These are phyloP conservation scores for Fusarium sp. DNA, from an alignment of 2,329 filamentous ascomycete species.

Conservation along the genomic window DNA sequence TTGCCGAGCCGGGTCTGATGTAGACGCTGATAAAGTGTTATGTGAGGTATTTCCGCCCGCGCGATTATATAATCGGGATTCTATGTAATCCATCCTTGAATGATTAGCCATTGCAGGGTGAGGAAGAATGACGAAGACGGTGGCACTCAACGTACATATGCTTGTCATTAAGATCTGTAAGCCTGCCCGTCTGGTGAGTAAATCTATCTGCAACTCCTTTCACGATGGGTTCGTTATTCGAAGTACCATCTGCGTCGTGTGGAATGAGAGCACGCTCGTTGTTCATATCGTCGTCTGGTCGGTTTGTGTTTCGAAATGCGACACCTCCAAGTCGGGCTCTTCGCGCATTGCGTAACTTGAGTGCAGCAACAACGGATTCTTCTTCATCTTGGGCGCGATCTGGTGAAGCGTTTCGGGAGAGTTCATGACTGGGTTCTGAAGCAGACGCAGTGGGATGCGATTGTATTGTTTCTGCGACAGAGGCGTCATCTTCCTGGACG, in stretches of 20 bases:
- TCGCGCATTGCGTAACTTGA: slow-evolving; percentile 64
- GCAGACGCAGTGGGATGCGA: slow-evolving; percentile 7
- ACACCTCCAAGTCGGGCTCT: slow-evolving; percentile 64
- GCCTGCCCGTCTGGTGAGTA: slow-evolving; percentile 75
- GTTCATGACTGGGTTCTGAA: slow-evolving; percentile 3
- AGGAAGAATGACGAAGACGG: not conserved
- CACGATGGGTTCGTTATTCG: slow-evolving; percentile 23
- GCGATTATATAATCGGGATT: slow-evolving; percentile 78
- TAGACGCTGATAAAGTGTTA: slow-evolving; percentile 14
- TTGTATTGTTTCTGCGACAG: slow-evolving; percentile 2
- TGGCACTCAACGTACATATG: slow-evolving; percentile 74
- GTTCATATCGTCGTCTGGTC: slow-evolving; percentile 35
- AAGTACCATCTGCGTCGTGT: slow-evolving; percentile 46
- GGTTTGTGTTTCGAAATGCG: slow-evolving; percentile 59
- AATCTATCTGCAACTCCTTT: slow-evolving; percentile 64
- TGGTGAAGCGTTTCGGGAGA: not conserved
- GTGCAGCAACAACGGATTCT: slow-evolving; percentile 57
- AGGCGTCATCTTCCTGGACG: slow-evolving; percentile 46
- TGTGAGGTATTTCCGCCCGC: slow-evolving; percentile 21
- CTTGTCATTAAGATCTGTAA: slow-evolving; percentile 73
- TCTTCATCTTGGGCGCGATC: slow-evolving; percentile 47
- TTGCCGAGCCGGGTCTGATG: slow-evolving; percentile 4
- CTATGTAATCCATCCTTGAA: slow-evolving; percentile 86
- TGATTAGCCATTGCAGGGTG: slow-evolving; percentile 65
- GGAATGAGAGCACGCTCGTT: slow-evolving; percentile 50